These are phyloP conservation scores for Aphanomyces euteiches DNA, from an alignment of 352 stramenopile genomes.

Conservation along the genomic window DNA sequence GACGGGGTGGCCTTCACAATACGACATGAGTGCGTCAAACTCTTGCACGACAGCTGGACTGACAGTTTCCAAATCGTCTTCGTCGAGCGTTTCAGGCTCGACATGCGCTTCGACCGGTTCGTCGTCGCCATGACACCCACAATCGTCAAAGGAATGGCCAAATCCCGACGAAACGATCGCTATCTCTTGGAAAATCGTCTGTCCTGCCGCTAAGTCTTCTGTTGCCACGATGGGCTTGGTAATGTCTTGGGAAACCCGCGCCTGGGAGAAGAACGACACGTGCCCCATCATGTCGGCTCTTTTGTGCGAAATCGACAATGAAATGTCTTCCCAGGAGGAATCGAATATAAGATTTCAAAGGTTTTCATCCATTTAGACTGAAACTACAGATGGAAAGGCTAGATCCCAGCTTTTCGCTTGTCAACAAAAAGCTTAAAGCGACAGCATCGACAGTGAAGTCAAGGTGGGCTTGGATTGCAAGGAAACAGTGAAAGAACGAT, in stretches of 20 bases:
- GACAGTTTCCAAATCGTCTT: conserved; percentile 18
- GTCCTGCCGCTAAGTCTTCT: conserved; percentile 45
- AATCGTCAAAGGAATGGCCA: background rate
- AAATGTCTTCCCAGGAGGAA: background rate
- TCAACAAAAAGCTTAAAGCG: too few relatives aligned
- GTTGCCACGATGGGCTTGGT: conserved; percentile 20
- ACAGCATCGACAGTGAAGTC: too few relatives aligned
- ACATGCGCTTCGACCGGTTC: background rate
- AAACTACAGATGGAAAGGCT: too few relatives aligned
- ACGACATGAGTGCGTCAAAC: conserved; percentile 21
- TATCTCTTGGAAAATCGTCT: conserved; percentile 72
- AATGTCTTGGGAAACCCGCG: conserved; percentile 10
- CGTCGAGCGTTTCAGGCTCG: conserved; percentile 13
- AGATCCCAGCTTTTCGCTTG: too few relatives aligned
- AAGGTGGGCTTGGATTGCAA: too few relatives aligned
- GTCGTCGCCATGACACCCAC: background rate
- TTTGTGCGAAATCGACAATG: too few relatives aligned
- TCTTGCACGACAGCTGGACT: conserved; percentile 3
- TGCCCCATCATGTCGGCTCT: background rate
- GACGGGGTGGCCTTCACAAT: conserved; percentile 36
- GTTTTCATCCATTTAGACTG: background rate
- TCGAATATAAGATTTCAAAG: conserved; percentile 5
- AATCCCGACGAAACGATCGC: conserved; percentile 49
- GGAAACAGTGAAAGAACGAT: too few relatives aligned
- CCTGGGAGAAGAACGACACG: background rate